phyloP scores from a whole-genome alignment of 257 asterid species.

The Cynanchum wilfordii region DNA sequence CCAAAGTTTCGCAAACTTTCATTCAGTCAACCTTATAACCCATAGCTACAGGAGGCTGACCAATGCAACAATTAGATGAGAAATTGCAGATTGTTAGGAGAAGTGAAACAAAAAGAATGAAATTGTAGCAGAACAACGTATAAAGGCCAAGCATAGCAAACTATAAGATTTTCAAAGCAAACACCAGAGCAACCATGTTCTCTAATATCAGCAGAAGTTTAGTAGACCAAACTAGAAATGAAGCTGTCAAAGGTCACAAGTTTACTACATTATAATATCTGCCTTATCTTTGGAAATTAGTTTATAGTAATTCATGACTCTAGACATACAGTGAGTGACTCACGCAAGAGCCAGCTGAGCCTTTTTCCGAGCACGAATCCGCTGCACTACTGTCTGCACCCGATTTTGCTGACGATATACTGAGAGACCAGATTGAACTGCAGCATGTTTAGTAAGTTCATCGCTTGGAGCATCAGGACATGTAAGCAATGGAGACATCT shows the following conservation, averaged over 20 bases:
- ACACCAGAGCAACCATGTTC: not conserved
- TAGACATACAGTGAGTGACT: slow-evolving; percentile 56
- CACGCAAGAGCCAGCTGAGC: slow-evolving; percentile 93
- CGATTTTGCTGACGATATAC: slow-evolving; percentile 83
- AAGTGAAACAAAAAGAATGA: not conserved
- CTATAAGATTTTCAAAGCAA: not conserved
- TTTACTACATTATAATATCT: slow-evolving; percentile 2
- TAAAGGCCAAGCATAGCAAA: slow-evolving; percentile 2
- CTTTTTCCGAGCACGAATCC: slow-evolving; percentile 80
- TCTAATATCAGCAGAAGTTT: not conserved
- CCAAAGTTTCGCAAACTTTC: slow-evolving; percentile 35
- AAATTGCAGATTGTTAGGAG: not conserved
- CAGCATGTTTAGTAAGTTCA: slow-evolving; percentile 48
- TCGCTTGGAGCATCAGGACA: slow-evolving; percentile 41
- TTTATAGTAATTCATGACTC: slow-evolving; percentile 30
- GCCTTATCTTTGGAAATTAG: slow-evolving; percentile 16
- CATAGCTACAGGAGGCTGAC: slow-evolving; percentile 4
- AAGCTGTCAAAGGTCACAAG: slow-evolving; percentile 3
- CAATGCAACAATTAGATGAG: slow-evolving; percentile 9
- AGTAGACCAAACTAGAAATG: not conserved
- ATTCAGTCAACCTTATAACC: slow-evolving; percentile 20
- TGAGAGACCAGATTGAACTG: slow-evolving; percentile 61
- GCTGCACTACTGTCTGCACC: slow-evolving; percentile 85
- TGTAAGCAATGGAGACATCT: slow-evolving; percentile 70
- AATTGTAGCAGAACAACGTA: not conserved